A percentile compares a stretch with the other conserved stretches of the same genome.
Evolutionary conservation across 305 asterid genomes (phyloP).

Genomic region (Rubia peregrina): DNA sequence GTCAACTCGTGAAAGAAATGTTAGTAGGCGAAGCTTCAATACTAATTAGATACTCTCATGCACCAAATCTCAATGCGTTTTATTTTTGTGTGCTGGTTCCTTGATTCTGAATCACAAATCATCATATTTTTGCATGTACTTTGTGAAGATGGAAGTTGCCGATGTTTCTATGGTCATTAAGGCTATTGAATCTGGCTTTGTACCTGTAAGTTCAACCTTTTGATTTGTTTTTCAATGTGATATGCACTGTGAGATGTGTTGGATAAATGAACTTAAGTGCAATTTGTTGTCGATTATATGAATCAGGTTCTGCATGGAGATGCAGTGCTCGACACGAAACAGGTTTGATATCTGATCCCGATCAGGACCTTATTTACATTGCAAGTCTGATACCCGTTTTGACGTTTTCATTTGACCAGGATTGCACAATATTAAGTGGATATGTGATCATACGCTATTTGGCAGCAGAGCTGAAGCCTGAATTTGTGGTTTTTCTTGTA

Average conservation of each 20-base stretch:
- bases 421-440: slow-evolving; percentile 93
- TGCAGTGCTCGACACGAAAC: slow-evolving; percentile 82
- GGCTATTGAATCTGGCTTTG: slow-evolving; percentile 65
- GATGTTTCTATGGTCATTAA: slow-evolving; percentile 50
- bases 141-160: slow-evolving; percentile 56
- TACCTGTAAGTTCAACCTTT: slow-evolving; percentile 61
- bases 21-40: slow-evolving; percentile 36
- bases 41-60: background rate
- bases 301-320: slow-evolving; percentile 91
- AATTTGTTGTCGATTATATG: background rate
- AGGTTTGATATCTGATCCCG: slow-evolving; percentile 42
- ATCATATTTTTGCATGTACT: background rate
- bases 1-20: slow-evolving; percentile 81
- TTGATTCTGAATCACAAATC: background rate
- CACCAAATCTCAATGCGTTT: slow-evolving; percentile 8
- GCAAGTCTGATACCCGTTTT: slow-evolving; percentile 7
- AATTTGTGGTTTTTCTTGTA: slow-evolving; percentile 86
- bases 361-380: slow-evolving; percentile 17
- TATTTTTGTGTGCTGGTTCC: background rate
- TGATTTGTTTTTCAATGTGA: background rate
- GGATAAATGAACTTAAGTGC: background rate
- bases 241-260: background rate
- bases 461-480: slow-evolving; percentile 73
- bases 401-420: slow-evolving; percentile 41
- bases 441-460: slow-evolving; percentile 77